phyloP scores from a whole-genome alignment of 2,329 filamentous ascomycete species.

The Pyricularia pennisetigena region DNA sequence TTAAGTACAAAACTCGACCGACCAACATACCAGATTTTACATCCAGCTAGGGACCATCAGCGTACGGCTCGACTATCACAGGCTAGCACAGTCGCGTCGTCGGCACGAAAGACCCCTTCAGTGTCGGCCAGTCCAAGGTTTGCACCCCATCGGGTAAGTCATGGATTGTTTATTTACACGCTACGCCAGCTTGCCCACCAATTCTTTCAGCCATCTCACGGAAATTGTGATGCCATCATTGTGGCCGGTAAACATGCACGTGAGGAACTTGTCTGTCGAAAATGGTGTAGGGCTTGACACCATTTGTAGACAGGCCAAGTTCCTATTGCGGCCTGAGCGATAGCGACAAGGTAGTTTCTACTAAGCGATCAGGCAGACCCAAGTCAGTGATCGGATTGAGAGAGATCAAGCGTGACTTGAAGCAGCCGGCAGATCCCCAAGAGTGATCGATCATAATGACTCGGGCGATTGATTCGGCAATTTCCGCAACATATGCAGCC shows the following conservation, averaged over 20 bases:
- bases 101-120: slow-evolving; percentile 21
- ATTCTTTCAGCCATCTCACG: background rate
- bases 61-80: slow-evolving; percentile 27
- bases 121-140: slow-evolving; percentile 22
- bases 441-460: background rate
- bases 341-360: slow-evolving; percentile 14
- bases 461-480: too few species aligned
- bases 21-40: slow-evolving; percentile 29
- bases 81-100: slow-evolving; percentile 13
- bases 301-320: slow-evolving; percentile 20
- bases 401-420: slow-evolving; percentile 15
- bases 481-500: too few species aligned
- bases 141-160: slow-evolving; percentile 23
- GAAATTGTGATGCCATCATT: background rate
- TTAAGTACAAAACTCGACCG: slow-evolving; percentile 26
- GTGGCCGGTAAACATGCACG: background rate
- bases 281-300: background rate
- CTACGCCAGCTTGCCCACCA: background rate
- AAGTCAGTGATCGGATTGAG: slow-evolving; percentile 17
- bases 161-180: background rate
- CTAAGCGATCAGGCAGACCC: slow-evolving; percentile 18
- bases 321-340: slow-evolving; percentile 20
- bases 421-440: slow-evolving; percentile 6
- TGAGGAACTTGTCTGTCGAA: background rate
- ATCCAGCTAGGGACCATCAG: slow-evolving; percentile 30